phyloP scores from a whole-genome alignment of 148 eudicot genomes.

The Camellia japonica region DNA sequence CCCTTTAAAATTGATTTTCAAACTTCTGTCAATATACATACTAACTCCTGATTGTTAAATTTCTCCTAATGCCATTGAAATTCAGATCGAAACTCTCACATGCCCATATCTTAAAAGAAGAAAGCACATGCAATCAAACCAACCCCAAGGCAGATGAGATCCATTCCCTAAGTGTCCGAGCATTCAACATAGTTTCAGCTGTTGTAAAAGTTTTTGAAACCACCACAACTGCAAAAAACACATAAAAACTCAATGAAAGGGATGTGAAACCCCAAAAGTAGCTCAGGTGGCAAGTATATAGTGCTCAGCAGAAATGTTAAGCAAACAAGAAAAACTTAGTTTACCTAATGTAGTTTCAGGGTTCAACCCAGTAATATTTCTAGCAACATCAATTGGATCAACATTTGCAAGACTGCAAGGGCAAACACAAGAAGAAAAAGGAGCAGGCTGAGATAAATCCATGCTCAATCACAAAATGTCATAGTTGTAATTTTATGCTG shows the following conservation, averaged over 20 bases:
- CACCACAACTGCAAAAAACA: slow-evolving; percentile 71
- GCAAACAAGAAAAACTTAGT: background rate
- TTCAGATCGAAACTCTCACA: slow-evolving; percentile 1
- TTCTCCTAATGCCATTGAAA: background rate
- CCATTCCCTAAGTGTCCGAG: slow-evolving; percentile 97
- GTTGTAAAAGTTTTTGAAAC: slow-evolving; percentile 98
- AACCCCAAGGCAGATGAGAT: slow-evolving; percentile 92
- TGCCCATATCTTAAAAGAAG: background rate
- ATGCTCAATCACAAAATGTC: background rate
- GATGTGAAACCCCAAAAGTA: background rate
- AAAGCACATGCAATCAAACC: slow-evolving; percentile 19
- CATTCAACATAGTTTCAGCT: slow-evolving; percentile 98
- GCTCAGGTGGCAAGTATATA: slow-evolving; percentile 11
- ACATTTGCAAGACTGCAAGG: slow-evolving; percentile 94
- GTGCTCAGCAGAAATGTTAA: background rate
- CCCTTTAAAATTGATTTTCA: background rate
- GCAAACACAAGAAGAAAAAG: slow-evolving; percentile 28
- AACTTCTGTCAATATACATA: background rate
- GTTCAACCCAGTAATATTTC: slow-evolving; percentile 76
- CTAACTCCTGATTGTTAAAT: background rate
- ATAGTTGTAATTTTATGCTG: background rate
- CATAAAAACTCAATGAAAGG: slow-evolving; percentile 1
- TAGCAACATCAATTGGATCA: slow-evolving; percentile 93
- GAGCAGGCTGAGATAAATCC: background rate
- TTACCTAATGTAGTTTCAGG: slow-evolving; percentile 96